Percentiles rank a stretch among this genome's conserved stretches.
Evolutionary conservation across 805 yeast species (phyloP).

Genomic region (Candida pini): DNA sequence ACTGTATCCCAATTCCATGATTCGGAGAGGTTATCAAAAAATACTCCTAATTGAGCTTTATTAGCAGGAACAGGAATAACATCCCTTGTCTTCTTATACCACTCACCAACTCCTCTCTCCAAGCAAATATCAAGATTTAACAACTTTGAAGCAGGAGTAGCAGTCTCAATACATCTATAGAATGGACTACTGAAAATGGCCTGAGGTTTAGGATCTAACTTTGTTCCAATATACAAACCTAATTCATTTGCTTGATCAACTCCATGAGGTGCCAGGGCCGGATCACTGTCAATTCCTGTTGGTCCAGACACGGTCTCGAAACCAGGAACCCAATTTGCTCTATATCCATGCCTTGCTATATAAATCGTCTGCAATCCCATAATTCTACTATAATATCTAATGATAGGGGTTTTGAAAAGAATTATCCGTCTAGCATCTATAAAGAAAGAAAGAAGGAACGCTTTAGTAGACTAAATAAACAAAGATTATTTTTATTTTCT

Average conservation of each 20-base stretch:
- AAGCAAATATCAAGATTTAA: slow-evolving; percentile 55
- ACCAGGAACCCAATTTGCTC: slow-evolving; percentile 87
- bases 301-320: slow-evolving; percentile 80
- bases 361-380: slow-evolving; percentile 57
- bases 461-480: too few species aligned
- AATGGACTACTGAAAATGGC: slow-evolving; percentile 78
- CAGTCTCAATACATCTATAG: slow-evolving; percentile 83
- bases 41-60: slow-evolving; percentile 38
- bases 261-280: slow-evolving; percentile 84
- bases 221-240: slow-evolving; percentile 49
- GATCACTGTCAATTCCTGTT: slow-evolving; percentile 88
- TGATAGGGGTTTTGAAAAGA: too few species aligned
- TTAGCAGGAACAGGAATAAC: slow-evolving; percentile 68
- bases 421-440: too few species aligned
- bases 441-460: too few species aligned
- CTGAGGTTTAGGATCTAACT: slow-evolving; percentile 52
- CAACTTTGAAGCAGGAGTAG: slow-evolving; percentile 58
- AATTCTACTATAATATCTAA: too few species aligned
- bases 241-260: slow-evolving; percentile 80
- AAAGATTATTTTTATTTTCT: too few species aligned
- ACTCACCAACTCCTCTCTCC: slow-evolving; percentile 88
- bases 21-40: slow-evolving; percentile 45
- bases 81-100: slow-evolving; percentile 72
- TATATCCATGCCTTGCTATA: slow-evolving; percentile 81
- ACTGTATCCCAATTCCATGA: slow-evolving; percentile 48